Base-by-base conservation (phyloP, 176 grass and related monocot genomes). In the Carex myosuroides region DNA sequence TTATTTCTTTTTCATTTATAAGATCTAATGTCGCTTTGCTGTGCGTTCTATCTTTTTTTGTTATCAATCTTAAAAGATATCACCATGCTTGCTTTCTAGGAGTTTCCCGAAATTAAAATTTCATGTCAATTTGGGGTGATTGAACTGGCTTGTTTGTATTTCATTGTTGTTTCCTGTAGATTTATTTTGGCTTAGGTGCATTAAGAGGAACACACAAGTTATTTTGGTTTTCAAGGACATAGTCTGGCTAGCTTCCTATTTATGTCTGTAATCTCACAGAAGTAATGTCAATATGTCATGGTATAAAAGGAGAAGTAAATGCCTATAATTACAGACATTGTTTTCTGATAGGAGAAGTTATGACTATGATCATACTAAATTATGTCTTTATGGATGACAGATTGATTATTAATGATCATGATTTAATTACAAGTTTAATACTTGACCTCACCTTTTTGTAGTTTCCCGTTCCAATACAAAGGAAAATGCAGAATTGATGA, bases 1-100 rank as follows among this genome's bases (percentile, higher is more conserved):
- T 14, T 64, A 32, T 60, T 81, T 64, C 5, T 22, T 9, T 32
- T 50, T 13, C 60, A 81, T 32, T 37, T 30, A 46, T 24, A 83
- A 83, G 80, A 83, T 83, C 62, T 68, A 50, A 13, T 64, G 8
- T 3, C 44, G 35, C 16, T 81, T 24, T 46, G 20, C 79, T 80
- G 6, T 7, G 8, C 22, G 1, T 53, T n/a, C 13, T 76, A 21
- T 67, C 1, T 35, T 37, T 35, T 67, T 67, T 16, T 32, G 30
- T 35, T 20, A 20, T n/a, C 44, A 73, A 73, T 52, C 42, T 73
- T 12, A 73, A 10, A 61, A 20, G n/a, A 22, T 50, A 21, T 24
- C 10, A 73, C 9, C 18, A 3, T 21, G 68, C 16, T 71, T 17
- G 20, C 18, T 55, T 46, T 29, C 22, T 8, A 6, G 24, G 24